Evolutionary conservation across 176 grass and related monocot genomes (phyloP), one percentile per base, ranked within the genome.

Genomic region (Neostapfia colusana): DNA sequence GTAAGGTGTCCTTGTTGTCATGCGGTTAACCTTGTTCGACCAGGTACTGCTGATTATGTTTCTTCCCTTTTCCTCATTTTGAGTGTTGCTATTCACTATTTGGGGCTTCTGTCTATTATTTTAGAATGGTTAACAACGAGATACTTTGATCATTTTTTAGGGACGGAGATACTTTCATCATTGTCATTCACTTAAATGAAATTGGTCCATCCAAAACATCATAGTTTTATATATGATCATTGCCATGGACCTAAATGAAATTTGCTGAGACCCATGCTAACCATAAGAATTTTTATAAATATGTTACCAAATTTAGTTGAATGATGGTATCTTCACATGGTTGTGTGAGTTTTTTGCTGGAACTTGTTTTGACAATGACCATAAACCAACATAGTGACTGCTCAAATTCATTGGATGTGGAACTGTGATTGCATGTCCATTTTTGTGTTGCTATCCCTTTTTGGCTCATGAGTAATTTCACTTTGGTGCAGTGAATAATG

Each of bases 1-100:
- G 91, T 97, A 65, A 87, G 87, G 83, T 97, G 91, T 80, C 92
- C 95, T 51, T 97, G 95, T 65, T 97, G 95, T 50, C 85, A 78
- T 69, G 93, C 89, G 51, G 71, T 97, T 41, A 93, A 93, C 88
- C 84, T 89, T 78, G 89, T 87, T 13, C 90, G 89, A 77, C 83
- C 89, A 90, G 93, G 89, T 92, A 85, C 31, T 77, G 8, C 64
- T 42, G 27, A 72, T 81, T 54, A 27, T 15, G 25, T 61, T 61
- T 31, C 41, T 61, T 13, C 31, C 57, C 3, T 25, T 25, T 28
- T 16, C 11, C 5, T 56, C 10, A 4, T 4, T 16, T 62, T 62
- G 27, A 17, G 49, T 10, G 20, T 61, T 68, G 7, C 48, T 28
- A 3, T 36, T 26, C 54, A 53, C 37, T 74, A 34, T 58, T 65